A percentile compares a stretch with the other conserved stretches of the same genome.
phyloP scores from a whole-genome alignment of 2,329 filamentous ascomycete species.

The Xylaria sp. region DNA sequence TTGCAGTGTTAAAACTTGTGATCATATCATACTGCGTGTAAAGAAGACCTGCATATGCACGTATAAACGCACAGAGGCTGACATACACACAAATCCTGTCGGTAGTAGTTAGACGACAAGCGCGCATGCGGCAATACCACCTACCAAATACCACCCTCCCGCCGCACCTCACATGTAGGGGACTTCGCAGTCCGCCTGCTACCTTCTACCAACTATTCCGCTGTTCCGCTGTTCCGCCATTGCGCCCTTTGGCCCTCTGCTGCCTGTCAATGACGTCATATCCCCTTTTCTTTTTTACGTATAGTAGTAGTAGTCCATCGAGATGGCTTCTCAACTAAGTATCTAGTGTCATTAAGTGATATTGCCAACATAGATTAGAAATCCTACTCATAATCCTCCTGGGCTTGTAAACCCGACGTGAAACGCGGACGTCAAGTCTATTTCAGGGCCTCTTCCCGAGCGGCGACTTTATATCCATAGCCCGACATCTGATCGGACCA shows the following conservation, averaged over 20 bases:
- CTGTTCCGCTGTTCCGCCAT: neutral
- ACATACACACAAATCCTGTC: neutral
- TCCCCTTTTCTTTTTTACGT: constrained; percentile 16
- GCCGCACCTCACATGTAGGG: neutral
- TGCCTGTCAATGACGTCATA: constrained; percentile 21
- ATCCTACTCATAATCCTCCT: neutral
- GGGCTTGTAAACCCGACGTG: neutral
- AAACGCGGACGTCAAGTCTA: neutral
- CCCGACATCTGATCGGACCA: neutral
- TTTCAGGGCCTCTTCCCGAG: neutral
- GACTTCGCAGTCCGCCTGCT: neutral
- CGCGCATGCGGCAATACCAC: neutral
- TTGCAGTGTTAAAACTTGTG: neutral
- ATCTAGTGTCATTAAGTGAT: neutral
- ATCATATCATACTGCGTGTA: neutral
- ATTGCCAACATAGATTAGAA: neutral
- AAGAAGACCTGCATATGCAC: neutral
- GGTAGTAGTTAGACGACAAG: neutral
- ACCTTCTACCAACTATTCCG: neutral
- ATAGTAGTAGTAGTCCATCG: neutral
- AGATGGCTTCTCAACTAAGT: neutral
- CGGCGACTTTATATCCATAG: neutral
- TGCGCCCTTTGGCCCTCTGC: neutral
- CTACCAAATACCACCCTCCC: neutral
- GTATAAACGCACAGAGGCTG: neutral